Evolutionary conservation across 805 yeast genomes (phyloP).

Genomic region (Lipomyces sp.): DNA sequence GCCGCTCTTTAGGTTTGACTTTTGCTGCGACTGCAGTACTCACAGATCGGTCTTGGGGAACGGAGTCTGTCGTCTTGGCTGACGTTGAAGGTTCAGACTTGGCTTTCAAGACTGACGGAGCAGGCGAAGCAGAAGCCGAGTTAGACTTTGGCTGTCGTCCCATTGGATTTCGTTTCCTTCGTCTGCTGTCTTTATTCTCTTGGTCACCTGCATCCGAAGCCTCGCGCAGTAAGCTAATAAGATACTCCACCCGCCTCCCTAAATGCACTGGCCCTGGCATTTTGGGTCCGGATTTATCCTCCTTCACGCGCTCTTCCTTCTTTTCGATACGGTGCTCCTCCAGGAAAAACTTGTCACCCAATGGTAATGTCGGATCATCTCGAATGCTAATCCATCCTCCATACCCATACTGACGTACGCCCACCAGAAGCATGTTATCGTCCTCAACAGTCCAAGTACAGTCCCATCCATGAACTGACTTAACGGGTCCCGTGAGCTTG

Average conservation of each 20-base stretch:
- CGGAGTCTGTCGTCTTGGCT: not conserved
- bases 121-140: constrained; percentile 33
- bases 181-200: constrained; percentile 38
- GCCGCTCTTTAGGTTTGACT: not conserved
- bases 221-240: constrained; percentile 71
- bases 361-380: constrained; percentile 89
- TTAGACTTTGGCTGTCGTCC: constrained; percentile 12
- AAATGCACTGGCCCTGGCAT: constrained; percentile 93
- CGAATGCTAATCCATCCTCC: constrained; percentile 94
- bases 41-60: constrained; percentile 2
- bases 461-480: constrained; percentile 88
- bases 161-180: constrained; percentile 29
- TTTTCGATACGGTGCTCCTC: constrained; percentile 52
- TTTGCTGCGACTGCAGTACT: constrained; percentile 2
- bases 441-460: constrained; percentile 83
- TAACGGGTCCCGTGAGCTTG: constrained; percentile 65
- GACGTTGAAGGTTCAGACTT: constrained; percentile 11
- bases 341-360: constrained; percentile 82
- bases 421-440: constrained; percentile 84
- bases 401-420: constrained; percentile 90
- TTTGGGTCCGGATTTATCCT: constrained; percentile 55
- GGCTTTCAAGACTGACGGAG: constrained; percentile 14
- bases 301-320: constrained; percentile 45
- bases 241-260: constrained; percentile 87
- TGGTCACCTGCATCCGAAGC: constrained; percentile 46